A percentile compares a stretch with the other conserved stretches of the same genome.
These are phyloP conservation scores for Scleroderma bovista DNA, from an alignment of 768 basidiomycete genomes.

Conservation along the genomic window DNA sequence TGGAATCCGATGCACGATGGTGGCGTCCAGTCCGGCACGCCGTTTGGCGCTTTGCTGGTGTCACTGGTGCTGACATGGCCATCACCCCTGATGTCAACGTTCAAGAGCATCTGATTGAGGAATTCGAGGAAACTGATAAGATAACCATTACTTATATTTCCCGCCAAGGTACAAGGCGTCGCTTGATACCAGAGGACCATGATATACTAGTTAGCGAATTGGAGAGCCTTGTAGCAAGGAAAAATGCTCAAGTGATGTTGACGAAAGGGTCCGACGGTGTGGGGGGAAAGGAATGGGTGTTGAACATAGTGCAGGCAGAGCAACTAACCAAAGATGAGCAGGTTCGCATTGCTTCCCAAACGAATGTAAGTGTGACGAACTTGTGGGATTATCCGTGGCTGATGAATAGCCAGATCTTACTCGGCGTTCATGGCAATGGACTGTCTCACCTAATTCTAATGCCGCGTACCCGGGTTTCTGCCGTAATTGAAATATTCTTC, in stretches of 20 bases:
- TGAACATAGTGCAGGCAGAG: constrained; percentile 59
- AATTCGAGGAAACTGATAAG: constrained; percentile 38
- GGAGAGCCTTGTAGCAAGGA: constrained; percentile 41
- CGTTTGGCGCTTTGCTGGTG: constrained; percentile 65
- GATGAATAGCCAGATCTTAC: constrained; percentile 44
- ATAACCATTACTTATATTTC: constrained; percentile 71
- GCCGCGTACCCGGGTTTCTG: constrained; percentile 66
- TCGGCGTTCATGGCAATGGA: constrained; percentile 78
- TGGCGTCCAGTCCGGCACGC: constrained; percentile 71
- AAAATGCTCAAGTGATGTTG: constrained; percentile 19
- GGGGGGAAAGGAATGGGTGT: constrained; percentile 44
- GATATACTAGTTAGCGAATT: constrained; percentile 46
- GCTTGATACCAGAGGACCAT: constrained; percentile 53
- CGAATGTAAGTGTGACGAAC: constrained; percentile 49
- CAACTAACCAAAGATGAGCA: constrained; percentile 72
- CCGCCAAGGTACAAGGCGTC: constrained; percentile 51
- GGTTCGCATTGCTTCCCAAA: constrained; percentile 53
- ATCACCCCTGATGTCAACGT: background rate
- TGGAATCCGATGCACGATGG: constrained; percentile 46
- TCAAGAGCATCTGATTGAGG: constrained; percentile 27
- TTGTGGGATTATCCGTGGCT: background rate
- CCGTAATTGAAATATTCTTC: constrained; percentile 83
- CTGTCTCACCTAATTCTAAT: constrained; percentile 84
- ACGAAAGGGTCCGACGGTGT: background rate
- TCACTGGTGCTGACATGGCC: constrained; percentile 15